These are phyloP conservation scores for Aspergillus baeticus DNA, from an alignment of 495 filamentous ascomycete species.

Conservation along the genomic window DNA sequence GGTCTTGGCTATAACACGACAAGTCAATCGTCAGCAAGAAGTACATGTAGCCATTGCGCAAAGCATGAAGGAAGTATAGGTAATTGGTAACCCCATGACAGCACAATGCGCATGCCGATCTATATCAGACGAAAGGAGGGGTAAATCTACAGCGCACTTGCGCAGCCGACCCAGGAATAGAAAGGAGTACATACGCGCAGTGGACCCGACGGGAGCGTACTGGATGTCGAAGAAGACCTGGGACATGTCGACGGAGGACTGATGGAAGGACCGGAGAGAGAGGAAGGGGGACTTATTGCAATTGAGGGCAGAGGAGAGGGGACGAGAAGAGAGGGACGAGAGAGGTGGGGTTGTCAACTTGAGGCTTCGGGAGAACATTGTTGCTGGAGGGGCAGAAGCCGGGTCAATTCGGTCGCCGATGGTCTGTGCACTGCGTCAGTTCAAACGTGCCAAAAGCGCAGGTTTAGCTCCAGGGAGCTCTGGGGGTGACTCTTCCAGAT, in stretches of 20 bases:
- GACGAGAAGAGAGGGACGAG: constrained; percentile 45
- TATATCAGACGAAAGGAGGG: constrained; percentile 16
- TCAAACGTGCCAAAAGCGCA: constrained; percentile 22
- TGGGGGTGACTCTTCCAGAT: neutral
- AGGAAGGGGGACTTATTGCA: constrained; percentile 39
- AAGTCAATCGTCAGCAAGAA: constrained; percentile 8
- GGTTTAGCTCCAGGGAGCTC: constrained; percentile 8
- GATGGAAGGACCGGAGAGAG: constrained; percentile 58
- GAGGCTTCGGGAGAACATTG: constrained; percentile 50
- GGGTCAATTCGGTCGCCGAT: constrained; percentile 29
- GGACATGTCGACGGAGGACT: constrained; percentile 65
- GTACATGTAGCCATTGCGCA: neutral
- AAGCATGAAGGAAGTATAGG: neutral
- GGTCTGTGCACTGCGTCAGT: constrained; percentile 23
- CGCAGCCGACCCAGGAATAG: neutral
- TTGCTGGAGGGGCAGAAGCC: constrained; percentile 42
- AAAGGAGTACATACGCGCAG: constrained; percentile 56
- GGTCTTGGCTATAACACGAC: constrained; percentile 54
- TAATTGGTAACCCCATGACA: neutral
- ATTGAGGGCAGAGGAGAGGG: constrained; percentile 41
- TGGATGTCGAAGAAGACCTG: constrained; percentile 66
- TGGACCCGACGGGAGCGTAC: constrained; percentile 55
- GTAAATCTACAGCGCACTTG: constrained; percentile 2
- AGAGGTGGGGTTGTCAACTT: constrained; percentile 49
- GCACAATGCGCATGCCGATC: constrained; percentile 13